Percentiles rank a stretch among this genome's conserved stretches.
Conservation (phyloP, 108 stramenopile genomes). For the Cyclotella choctawhatcheeana region DNA sequence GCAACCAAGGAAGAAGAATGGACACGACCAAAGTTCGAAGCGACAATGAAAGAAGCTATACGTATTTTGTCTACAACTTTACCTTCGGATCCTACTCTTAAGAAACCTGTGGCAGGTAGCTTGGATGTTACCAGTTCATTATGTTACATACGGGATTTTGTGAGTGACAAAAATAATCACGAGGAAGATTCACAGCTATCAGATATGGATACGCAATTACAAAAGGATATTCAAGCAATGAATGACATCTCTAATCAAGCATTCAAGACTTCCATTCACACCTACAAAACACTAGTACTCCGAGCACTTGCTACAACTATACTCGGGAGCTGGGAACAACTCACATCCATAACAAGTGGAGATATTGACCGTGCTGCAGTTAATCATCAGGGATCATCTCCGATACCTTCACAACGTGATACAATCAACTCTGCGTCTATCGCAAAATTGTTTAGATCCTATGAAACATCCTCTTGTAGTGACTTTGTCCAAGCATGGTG, state of each 20-base stretch:
- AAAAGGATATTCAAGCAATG: conserved; percentile 25
- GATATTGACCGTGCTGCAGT: conserved; percentile 85
- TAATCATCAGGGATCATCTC: neutral
- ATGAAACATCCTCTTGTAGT: conserved; percentile 45
- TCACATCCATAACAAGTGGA: conserved; percentile 69
- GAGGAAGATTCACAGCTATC: neutral
- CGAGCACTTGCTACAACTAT: conserved; percentile 48
- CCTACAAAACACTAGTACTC: conserved; percentile 47
- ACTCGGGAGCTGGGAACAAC: conserved; percentile 54
- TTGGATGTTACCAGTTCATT: conserved; percentile 35
- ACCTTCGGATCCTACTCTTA: conserved; percentile 17
- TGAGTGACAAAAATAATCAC: neutral
- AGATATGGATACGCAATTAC: conserved; percentile 9
- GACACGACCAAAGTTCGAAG: conserved; percentile 35
- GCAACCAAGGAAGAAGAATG: conserved; percentile 12
- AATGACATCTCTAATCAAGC: conserved; percentile 29
- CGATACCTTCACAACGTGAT: conserved; percentile 29
- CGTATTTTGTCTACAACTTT: conserved; percentile 37
- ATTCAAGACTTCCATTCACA: conserved; percentile 31
- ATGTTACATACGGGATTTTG: conserved; percentile 43
- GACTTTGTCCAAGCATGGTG: conserved; percentile 75
- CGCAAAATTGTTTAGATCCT: conserved; percentile 52
- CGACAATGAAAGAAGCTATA: conserved; percentile 48
- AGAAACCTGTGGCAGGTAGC: conserved; percentile 34
- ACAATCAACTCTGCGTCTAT: conserved; percentile 37